Evolutionary conservation across 176 grass and related monocot genomes (phyloP), one percentile per base, ranked within the genome.

Genomic region (Juncus effusus): DNA sequence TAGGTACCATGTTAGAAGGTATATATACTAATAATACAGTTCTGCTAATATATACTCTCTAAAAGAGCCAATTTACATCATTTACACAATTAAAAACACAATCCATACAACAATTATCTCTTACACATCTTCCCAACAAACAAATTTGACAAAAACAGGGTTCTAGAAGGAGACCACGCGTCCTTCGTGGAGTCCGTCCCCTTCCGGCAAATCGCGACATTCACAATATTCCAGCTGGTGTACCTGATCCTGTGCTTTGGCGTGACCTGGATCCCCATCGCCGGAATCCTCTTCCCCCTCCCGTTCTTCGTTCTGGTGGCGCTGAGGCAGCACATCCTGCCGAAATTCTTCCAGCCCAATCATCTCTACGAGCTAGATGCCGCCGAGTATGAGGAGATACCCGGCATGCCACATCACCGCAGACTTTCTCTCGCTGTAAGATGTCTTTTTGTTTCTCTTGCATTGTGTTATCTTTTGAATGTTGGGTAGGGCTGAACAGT

Each of bases 191-290:
- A 97, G 74, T 80, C 64, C 0, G 85, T 92, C 38, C 82, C 75
- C 44, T 79, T 82, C 70, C 79, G 49, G 49, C 70, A 74, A 68
- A 64, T 82, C 56, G 60, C 80, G 5, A 64, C 16, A 6, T 97
- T 97, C 77, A 97, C 93, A 4, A 51, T 92, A 45, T 86, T 97
- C 61, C 93, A 97, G 73, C 60, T 97, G 4, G 62, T 79, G 12
- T 97, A 97, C 65, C 80, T 97, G 7, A 44, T 97, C 55, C 50
- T 92, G 61, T 97, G 93, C 69, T 92, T 97, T 2, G 88, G 93
- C 19, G 86, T 89, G 77, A 97, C 88, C 19, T 92, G 88, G 93
- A 97, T 97, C 79, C 93, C 93, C 0, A 73, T 92, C 52, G 93
- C 80, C 15, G 93, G 93, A 51, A 80, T 92, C 54, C 63, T 97